Evolutionary conservation across 306 rosid genomes (phyloP).

Genomic region (Pyrus pyrifolia): DNA sequence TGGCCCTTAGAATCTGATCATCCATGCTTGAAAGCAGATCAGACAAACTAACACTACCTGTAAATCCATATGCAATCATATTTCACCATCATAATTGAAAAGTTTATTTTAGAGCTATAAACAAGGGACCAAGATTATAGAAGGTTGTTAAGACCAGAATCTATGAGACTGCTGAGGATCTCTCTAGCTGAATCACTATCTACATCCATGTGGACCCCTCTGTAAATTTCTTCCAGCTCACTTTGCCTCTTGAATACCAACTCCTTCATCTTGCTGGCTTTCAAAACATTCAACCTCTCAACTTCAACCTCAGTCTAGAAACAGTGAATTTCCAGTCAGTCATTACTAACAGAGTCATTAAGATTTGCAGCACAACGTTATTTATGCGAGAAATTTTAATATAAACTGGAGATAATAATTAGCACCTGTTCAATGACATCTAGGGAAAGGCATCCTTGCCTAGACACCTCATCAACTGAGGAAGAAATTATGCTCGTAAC

Average conservation of each 20-base stretch:
- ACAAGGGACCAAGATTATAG: not conserved
- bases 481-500: constrained; percentile 49
- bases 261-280: constrained; percentile 77
- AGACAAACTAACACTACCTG: constrained; percentile 54
- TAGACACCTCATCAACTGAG: constrained; percentile 59
- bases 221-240: constrained; percentile 78
- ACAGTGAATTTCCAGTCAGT: not conserved
- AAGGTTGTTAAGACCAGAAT: constrained; percentile 53
- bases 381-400: constrained; percentile 8
- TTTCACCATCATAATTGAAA: not conserved
- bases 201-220: constrained; percentile 78
- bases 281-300: constrained; percentile 59
- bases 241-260: constrained; percentile 75
- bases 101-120: not conserved
- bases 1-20: constrained; percentile 70
- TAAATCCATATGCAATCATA: constrained; percentile 13
- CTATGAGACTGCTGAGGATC: constrained; percentile 53
- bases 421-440: constrained; percentile 71
- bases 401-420: constrained; percentile 5
- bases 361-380: not conserved
- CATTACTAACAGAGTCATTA: constrained; percentile 4
- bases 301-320: constrained; percentile 63
- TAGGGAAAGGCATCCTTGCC: constrained; percentile 56
- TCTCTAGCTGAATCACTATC: constrained; percentile 58
- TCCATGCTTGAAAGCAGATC: constrained; percentile 83